Base-by-base conservation (phyloP, 306 rosid species). In the Pueraria montana region DNA sequence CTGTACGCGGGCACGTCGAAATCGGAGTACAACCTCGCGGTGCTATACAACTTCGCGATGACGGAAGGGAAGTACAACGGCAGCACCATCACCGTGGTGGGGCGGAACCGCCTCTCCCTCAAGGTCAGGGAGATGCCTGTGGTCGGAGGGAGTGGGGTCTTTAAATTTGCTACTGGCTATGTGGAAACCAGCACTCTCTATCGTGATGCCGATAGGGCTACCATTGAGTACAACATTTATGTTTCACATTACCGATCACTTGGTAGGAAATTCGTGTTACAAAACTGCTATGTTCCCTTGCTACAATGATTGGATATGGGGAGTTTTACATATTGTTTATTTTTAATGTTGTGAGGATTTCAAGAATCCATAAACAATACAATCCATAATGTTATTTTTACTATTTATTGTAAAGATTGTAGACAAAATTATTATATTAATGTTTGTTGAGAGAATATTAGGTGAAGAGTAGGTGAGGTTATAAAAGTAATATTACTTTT, bases 11-110 rank as follows among this genome's bases (percentile, higher is more conserved):
- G 78, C 4, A 83, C 94, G 3, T 83, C 90, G 0, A 94, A 88
- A 38, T 6, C 8, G 10, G 87, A 92, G 3, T 0, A 81, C 0
- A 80, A 72, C 11, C n/a, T 91, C 0, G 92, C 84, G 2, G 83
- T 88, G 92, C n/a, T n/a, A n/a, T n/a, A n/a, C n/a, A 94, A 88
- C 38, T 94, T 94, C 9, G 89, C 53, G 0, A 87, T 92, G 14
- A 3, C 73, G 0, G 84, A 90, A 45, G 97, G 95, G 4, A 91
- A 92, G 40, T 92, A 94, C 42, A 93, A 89, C 11, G 97, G 95
- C 0, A 93, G 97, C 78, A 86, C 83, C 18, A 63, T 91, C 17
- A 80, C 91, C 0, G 48, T 62, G 11, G 32, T 62, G 69, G 69
- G 69, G 21, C 16, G 42, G 21, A 62, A 62, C 42, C 42, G 69